Conservation (phyloP, 352 stramenopile genomes). For the Elongisporangium undulatum region DNA sequence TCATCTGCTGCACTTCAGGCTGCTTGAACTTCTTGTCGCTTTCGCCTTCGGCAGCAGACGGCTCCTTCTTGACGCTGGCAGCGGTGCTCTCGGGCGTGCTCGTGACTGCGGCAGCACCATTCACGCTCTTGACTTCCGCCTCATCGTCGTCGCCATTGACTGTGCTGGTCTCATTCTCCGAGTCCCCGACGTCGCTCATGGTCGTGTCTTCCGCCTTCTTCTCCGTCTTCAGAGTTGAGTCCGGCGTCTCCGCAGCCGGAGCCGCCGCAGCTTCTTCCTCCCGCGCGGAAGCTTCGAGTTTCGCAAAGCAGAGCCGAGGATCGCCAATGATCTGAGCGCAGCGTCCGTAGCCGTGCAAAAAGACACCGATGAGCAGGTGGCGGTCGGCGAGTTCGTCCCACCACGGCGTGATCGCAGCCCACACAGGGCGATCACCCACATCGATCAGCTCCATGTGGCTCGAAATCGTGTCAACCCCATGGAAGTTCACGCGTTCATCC, state of each 20-base stretch:
- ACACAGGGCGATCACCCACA: constrained; percentile 67
- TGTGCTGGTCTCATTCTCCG: constrained; percentile 39
- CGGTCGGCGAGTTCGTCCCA: constrained; percentile 81
- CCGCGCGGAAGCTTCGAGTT: constrained; percentile 51
- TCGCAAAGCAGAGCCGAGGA: constrained; percentile 62
- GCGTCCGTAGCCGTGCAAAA: constrained; percentile 82
- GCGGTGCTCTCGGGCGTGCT: not conserved
- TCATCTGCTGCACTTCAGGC: constrained; percentile 88
- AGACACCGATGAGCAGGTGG: constrained; percentile 78
- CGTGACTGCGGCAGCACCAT: not conserved
- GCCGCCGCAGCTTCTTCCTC: constrained; percentile 13
- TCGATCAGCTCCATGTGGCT: constrained; percentile 58
- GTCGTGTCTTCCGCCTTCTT: constrained; percentile 17
- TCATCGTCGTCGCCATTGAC: constrained; percentile 27
- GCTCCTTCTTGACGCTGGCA: constrained; percentile 16
- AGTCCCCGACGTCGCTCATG: constrained; percentile 43
- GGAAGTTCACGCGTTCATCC: constrained; percentile 66
- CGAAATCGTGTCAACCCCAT: constrained; percentile 65
- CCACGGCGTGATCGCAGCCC: constrained; percentile 83
- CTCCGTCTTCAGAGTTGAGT: constrained; percentile 8
- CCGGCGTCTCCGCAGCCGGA: not conserved
- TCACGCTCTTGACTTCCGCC: constrained; percentile 19
- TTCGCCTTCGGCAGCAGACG: constrained; percentile 2
- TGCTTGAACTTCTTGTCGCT: constrained; percentile 61
- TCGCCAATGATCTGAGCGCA: constrained; percentile 81